phyloP scores from a whole-genome alignment of 2,329 filamentous ascomycete species.

The Talaromyces albobiverticillius region DNA sequence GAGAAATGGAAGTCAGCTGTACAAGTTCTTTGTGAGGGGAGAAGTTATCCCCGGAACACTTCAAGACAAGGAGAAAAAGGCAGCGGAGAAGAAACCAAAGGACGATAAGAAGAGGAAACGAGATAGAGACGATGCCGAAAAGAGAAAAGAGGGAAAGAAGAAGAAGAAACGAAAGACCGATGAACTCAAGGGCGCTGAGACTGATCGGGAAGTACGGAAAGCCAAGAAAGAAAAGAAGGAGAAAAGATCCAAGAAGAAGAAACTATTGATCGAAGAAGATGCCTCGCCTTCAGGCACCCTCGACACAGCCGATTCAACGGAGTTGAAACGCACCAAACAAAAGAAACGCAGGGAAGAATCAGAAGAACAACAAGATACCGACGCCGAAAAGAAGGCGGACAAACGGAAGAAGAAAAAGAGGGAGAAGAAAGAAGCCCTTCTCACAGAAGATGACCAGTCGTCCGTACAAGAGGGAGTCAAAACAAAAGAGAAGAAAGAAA shows the following conservation, averaged over 20 bases:
- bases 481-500: constrained; percentile 17
- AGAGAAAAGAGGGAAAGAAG: constrained; percentile 28
- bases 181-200: constrained; percentile 4
- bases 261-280: neutral
- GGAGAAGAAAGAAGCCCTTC: neutral
- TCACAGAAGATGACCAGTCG: constrained; percentile 3
- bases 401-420: constrained; percentile 22
- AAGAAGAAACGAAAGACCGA: constrained; percentile 16
- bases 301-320: constrained; percentile 28
- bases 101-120: constrained; percentile 18
- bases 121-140: constrained; percentile 19
- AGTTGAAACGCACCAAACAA: constrained; percentile 19
- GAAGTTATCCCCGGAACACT: constrained; percentile 70
- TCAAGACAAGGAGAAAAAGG: constrained; percentile 14
- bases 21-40: constrained; percentile 81
- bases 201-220: neutral
- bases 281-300: neutral
- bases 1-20: constrained; percentile 58
- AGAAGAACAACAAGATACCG: neutral
- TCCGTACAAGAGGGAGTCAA: constrained; percentile 19
- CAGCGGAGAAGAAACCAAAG: constrained; percentile 14
- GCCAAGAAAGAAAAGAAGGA: constrained; percentile 15
- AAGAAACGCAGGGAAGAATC: constrained; percentile 7
- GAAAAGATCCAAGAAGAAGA: neutral
- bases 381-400: neutral